phyloP scores from a whole-genome alignment of 495 filamentous ascomycete species.

The Aspergillus coremiiformis region DNA sequence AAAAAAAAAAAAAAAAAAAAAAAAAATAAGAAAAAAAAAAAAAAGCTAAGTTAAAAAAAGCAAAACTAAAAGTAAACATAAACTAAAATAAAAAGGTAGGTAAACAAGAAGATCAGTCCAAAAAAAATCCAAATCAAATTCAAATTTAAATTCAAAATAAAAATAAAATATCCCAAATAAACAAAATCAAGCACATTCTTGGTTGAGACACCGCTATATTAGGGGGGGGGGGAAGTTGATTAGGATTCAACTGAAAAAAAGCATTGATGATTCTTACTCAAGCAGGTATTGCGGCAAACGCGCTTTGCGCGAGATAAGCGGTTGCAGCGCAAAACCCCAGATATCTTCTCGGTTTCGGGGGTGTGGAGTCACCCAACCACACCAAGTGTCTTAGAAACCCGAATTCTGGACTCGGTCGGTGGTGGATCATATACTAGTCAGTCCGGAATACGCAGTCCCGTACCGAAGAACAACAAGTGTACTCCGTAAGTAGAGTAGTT shows the following conservation, averaged over 20 bases:
- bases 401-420: constrained; percentile 11
- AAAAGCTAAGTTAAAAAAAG: too few species aligned
- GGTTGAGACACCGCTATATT: constrained; percentile 11
- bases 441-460: too few species aligned
- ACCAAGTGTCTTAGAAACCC: constrained; percentile 3
- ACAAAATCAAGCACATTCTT: constrained; percentile 7
- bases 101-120: too few species aligned
- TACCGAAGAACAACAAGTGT: not conserved
- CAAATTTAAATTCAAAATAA: too few species aligned
- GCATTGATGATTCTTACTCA: not conserved
- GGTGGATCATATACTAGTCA: too few species aligned
- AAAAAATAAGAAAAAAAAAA: too few species aligned
- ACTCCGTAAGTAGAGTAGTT: too few species aligned
- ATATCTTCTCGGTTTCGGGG: constrained; percentile 16
- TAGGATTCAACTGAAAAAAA: not conserved
- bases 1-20: constrained; percentile 8
- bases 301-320: constrained; percentile 37
- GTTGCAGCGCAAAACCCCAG: constrained; percentile 36
- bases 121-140: too few species aligned
- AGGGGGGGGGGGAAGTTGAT: not conserved
- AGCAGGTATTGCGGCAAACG: constrained; percentile 35
- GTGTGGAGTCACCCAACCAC: constrained; percentile 21
- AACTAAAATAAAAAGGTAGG: too few species aligned
- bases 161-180: not conserved
- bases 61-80: too few species aligned